These are phyloP conservation scores for Danielia oregonensis DNA, from an alignment of 805 yeast genomes.

Conservation along the genomic window DNA sequence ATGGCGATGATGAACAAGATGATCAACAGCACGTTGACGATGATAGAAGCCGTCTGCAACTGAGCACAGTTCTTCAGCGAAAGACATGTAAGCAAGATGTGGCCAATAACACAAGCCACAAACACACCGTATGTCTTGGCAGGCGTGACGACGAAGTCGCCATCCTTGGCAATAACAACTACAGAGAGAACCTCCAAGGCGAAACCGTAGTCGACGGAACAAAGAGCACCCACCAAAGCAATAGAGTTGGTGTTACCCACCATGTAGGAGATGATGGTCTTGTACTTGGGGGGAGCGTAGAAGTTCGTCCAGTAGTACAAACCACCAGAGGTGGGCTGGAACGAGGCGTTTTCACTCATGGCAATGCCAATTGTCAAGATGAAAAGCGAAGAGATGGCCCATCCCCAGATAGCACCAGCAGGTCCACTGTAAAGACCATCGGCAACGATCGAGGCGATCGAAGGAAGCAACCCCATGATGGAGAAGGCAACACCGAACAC, in stretches of 20 bases:
- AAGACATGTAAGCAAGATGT: slow-evolving; percentile 49
- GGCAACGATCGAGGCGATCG: slow-evolving; percentile 53
- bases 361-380: slow-evolving; percentile 57
- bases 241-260: slow-evolving; percentile 67
- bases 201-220: slow-evolving; percentile 69
- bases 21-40: slow-evolving; percentile 50
- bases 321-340: slow-evolving; percentile 77
- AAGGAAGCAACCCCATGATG: slow-evolving; percentile 68
- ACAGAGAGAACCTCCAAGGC: slow-evolving; percentile 57
- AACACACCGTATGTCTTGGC: slow-evolving; percentile 62
- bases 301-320: slow-evolving; percentile 63
- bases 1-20: slow-evolving; percentile 57
- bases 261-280: slow-evolving; percentile 27
- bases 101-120: slow-evolving; percentile 55
- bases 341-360: slow-evolving; percentile 63
- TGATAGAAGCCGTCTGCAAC: slow-evolving; percentile 57
- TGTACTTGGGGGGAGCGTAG: slow-evolving; percentile 49
- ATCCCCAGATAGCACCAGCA: slow-evolving; percentile 67
- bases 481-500: slow-evolving; percentile 70
- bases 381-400: slow-evolving; percentile 57
- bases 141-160: slow-evolving; percentile 50
- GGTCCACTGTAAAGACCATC: slow-evolving; percentile 62
- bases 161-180: slow-evolving; percentile 52
- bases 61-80: slow-evolving; percentile 56
- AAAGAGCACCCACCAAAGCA: slow-evolving; percentile 62